Evolutionary conservation across 148 eudicot genomes (phyloP), one percentile per base, ranked within the genome.

Genomic region (Silene latifolia): DNA sequence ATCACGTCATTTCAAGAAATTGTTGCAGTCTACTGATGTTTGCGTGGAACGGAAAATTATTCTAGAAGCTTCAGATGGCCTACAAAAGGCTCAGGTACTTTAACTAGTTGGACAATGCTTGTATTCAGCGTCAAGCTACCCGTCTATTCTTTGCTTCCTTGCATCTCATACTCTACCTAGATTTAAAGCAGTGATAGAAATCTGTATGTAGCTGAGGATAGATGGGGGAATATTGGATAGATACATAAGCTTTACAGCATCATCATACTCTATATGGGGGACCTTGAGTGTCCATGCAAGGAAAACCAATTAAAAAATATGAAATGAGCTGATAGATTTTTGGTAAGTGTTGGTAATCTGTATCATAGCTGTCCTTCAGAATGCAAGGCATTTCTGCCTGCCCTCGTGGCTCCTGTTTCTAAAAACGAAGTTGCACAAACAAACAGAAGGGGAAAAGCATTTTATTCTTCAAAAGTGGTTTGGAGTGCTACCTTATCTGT

Each of bases 31-130:
- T 58, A 74, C 76, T 53, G 92, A 89, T 74, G 79, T 70, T 58
- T 87, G 88, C 72, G 83, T 80, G 69, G 98, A 90, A 82, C 86
- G 82, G 77, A 92, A 92, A 80, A 78, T 92, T 64, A 77, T 84
- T 21, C 56, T 85, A 39, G 97, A 92, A 81, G 99, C 98, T 76
- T 95, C 99, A 72, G 99, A 95, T 83, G 97, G 97, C 67, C 80
- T 95, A 70, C 87, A 89, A 69, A 92, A 90, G 84, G 84, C 91
- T 14, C 90, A 90, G 96, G 97, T 92, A 87, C 53, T 35, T 63
- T 57, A 32, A 10, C 58, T 46, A 56, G 17, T 23, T 72, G 32
- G 60, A 64, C 27, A 29, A 11, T 71, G 67, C 35, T 47, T 5
- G 54, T 17, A 56, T 70, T 47, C 59, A 14, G 57, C 57, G 46